These are phyloP conservation scores for Flaveria ramosissima DNA, from an alignment of 129 eudicot genomes.

Conservation along the genomic window DNA sequence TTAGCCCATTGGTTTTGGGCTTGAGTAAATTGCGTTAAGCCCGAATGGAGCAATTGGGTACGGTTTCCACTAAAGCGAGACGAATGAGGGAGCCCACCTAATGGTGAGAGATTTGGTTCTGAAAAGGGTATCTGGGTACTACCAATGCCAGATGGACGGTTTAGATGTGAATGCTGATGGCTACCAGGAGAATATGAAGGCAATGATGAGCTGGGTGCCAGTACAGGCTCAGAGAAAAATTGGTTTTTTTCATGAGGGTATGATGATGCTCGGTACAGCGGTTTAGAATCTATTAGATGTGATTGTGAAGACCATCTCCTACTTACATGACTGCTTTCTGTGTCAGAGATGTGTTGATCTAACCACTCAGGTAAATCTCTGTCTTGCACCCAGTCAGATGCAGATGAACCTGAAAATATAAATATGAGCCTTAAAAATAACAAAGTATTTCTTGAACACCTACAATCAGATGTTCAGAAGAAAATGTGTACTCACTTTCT, in stretches of 20 bases:
- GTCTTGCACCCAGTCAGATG: constrained; percentile 85
- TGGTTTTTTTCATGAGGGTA: constrained; percentile 86
- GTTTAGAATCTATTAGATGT: constrained; percentile 58
- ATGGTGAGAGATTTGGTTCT: constrained; percentile 50
- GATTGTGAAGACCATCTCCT: constrained; percentile 95
- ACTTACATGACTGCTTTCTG: constrained; percentile 58
- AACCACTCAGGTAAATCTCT: constrained; percentile 70
- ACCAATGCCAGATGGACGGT: constrained; percentile 42
- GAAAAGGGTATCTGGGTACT: constrained; percentile 61
- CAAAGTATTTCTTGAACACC: not conserved
- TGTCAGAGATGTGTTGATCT: constrained; percentile 68
- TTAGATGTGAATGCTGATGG: constrained; percentile 47
- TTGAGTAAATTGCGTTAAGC: constrained; percentile 45
- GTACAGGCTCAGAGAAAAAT: constrained; percentile 54
- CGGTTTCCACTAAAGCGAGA: constrained; percentile 50
- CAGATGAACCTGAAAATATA: constrained; percentile 77
- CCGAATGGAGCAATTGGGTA: constrained; percentile 45
- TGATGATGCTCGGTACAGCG: constrained; percentile 79
- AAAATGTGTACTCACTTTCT: constrained; percentile 63
- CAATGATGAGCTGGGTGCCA: constrained; percentile 71
- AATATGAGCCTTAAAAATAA: not conserved
- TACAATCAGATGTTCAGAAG: constrained; percentile 9
- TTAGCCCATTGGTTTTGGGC: constrained; percentile 67
- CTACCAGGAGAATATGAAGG: constrained; percentile 81
- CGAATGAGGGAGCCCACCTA: constrained; percentile 53